Conservation (phyloP, 148 eudicot species). For the Heliosperma pusillum region DNA sequence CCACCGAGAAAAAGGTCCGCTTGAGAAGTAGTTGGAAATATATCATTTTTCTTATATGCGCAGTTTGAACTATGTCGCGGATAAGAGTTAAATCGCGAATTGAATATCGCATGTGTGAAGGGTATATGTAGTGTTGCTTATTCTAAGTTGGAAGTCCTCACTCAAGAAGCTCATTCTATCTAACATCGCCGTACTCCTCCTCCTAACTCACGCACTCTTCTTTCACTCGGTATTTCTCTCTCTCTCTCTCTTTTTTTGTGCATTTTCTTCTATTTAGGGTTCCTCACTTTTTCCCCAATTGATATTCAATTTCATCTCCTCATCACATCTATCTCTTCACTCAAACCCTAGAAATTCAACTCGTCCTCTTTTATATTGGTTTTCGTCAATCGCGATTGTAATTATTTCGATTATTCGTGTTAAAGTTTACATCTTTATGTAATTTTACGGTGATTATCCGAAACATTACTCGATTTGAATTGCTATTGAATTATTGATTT, state of each 20-base stretch:
- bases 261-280: not conserved
- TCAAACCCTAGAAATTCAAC: not conserved
- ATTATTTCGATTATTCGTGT: not conserved
- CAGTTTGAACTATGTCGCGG: too few species aligned
- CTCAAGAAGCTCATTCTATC: not conserved
- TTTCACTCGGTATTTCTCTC: conserved; percentile 1
- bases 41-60: too few species aligned
- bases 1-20: too few species aligned
- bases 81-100: too few species aligned
- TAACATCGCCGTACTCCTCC: not conserved
- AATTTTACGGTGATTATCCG: not conserved
- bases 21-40: too few species aligned
- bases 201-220: not conserved
- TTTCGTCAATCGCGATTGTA: not conserved
- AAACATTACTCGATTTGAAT: not conserved
- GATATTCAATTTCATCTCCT: not conserved
- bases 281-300: not conserved
- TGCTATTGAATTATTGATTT: not conserved
- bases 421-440: not conserved
- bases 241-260: not conserved
- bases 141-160: too few species aligned
- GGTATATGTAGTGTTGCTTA: too few species aligned
- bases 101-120: too few species aligned
- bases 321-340: not conserved
- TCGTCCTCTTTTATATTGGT: not conserved